phyloP scores from a whole-genome alignment of 1,284 basidiomycete species.

The Marasmius tenuissimus region DNA sequence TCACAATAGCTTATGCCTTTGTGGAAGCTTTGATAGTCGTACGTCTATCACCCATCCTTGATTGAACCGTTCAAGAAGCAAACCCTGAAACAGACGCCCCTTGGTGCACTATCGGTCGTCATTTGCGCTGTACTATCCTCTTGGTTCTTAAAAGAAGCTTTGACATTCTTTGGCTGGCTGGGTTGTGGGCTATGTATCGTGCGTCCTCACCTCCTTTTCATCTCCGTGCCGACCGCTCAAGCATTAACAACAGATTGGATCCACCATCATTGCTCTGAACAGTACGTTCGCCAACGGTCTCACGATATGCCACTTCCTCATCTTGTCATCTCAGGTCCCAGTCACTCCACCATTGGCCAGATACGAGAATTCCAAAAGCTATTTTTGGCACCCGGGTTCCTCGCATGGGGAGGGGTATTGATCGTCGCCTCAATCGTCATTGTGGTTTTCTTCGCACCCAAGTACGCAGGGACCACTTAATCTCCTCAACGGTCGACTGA shows the following conservation, averaged over 20 bases:
- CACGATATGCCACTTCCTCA: background rate
- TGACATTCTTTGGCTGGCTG: constrained; percentile 92
- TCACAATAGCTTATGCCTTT: constrained; percentile 76
- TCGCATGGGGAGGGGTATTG: constrained; percentile 71
- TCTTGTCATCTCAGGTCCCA: constrained; percentile 57
- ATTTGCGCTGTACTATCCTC: constrained; percentile 93
- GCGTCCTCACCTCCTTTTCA: constrained; percentile 24
- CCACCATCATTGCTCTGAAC: constrained; percentile 81
- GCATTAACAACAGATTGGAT: constrained; percentile 63
- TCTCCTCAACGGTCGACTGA: background rate
- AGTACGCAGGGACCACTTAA: constrained; percentile 34
- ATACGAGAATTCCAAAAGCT: constrained; percentile 81
- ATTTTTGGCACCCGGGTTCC: constrained; percentile 87
- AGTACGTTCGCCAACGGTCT: constrained; percentile 34
- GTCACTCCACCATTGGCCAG: constrained; percentile 77
- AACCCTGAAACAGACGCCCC: constrained; percentile 66
- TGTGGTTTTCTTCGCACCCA: constrained; percentile 81
- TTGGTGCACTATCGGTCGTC: constrained; percentile 96
- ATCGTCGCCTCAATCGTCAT: constrained; percentile 66
- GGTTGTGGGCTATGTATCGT: constrained; percentile 90
- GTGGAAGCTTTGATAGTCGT: constrained; percentile 87
- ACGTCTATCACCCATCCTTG: constrained; percentile 31
- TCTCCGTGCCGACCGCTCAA: background rate
- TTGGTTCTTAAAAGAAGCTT: constrained; percentile 89
- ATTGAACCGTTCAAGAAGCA: constrained; percentile 4